A percentile compares a stretch with the other conserved stretches of the same genome.
Conservation (phyloP, 75 land plant species). For the Chamaecyparis obtusa region DNA sequence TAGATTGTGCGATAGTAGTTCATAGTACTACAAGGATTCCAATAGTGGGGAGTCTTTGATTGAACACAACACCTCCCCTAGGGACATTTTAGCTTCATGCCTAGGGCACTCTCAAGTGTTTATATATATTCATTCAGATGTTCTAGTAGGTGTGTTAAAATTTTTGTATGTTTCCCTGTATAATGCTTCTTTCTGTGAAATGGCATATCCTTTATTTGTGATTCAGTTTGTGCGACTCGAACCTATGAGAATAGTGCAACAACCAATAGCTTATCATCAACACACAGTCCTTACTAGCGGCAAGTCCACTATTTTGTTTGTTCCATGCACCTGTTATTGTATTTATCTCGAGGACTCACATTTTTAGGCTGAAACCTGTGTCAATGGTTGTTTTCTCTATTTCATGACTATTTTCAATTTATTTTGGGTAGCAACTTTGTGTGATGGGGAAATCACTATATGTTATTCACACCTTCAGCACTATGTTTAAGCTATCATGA, state of each 20-base stretch:
- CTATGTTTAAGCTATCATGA: no score
- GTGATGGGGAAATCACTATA: no score
- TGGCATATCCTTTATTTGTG: neutral
- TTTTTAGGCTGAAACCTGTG: no score
- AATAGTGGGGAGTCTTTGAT: slow-evolving; percentile 9
- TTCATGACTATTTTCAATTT: no score
- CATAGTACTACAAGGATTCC: slow-evolving; percentile 18
- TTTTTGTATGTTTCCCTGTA: neutral
- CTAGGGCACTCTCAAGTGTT: neutral
- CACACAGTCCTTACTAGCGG: neutral
- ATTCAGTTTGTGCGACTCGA: neutral
- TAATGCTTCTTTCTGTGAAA: neutral
- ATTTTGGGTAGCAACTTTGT: no score
- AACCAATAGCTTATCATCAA: neutral
- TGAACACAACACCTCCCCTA: slow-evolving; percentile 17
- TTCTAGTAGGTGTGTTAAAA: neutral
- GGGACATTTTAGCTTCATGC: neutral
- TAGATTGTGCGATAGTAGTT: slow-evolving; percentile 13
- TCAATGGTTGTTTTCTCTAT: no score
- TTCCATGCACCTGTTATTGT: no score
- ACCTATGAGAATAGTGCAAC: neutral
- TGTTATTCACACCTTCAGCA: no score
- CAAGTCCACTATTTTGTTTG: neutral
- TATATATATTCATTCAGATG: neutral
- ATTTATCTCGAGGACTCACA: no score